phyloP scores from a whole-genome alignment of 805 yeast species.

The Blastobotrys chiropterorum region DNA sequence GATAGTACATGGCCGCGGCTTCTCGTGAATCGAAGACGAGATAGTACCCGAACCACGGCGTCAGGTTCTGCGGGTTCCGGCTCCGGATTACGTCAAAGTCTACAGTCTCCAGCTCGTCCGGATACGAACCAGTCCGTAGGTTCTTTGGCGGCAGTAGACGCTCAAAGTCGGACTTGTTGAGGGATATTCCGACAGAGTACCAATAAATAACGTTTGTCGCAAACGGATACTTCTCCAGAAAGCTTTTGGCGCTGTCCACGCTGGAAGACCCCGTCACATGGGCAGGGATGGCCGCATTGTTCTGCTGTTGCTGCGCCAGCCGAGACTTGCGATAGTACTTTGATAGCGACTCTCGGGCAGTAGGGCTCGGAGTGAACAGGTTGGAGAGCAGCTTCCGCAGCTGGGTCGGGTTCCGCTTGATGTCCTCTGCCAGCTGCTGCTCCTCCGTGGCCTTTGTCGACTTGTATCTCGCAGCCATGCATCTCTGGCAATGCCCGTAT shows the following conservation, averaged over 20 bases:
- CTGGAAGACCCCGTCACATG: not conserved
- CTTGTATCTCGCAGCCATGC: not conserved
- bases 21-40: slow-evolving; percentile 42
- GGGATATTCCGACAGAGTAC: slow-evolving; percentile 28
- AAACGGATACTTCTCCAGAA: slow-evolving; percentile 2
- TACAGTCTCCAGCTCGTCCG: slow-evolving; percentile 13
- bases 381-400: slow-evolving; percentile 3
- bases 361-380: slow-evolving; percentile 10
- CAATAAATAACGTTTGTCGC: slow-evolving; percentile 29
- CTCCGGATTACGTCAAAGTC: slow-evolving; percentile 39
- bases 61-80: slow-evolving; percentile 41
- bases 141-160: slow-evolving; percentile 27
- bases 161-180: slow-evolving; percentile 27
- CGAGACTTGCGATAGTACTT: slow-evolving; percentile 2
- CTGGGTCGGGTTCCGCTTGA: not conserved
- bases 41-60: slow-evolving; percentile 45
- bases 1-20: slow-evolving; percentile 47
- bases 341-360: slow-evolving; percentile 1
- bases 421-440: not conserved
- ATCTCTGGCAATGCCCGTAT: not conserved
- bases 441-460: not conserved
- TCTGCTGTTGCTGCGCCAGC: not conserved
- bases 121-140: slow-evolving; percentile 15
- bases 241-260: not conserved
- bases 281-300: not conserved